Evolutionary conservation across 495 filamentous ascomycete species (phyloP).

Genomic region (Saxophila tyrrhenica): DNA sequence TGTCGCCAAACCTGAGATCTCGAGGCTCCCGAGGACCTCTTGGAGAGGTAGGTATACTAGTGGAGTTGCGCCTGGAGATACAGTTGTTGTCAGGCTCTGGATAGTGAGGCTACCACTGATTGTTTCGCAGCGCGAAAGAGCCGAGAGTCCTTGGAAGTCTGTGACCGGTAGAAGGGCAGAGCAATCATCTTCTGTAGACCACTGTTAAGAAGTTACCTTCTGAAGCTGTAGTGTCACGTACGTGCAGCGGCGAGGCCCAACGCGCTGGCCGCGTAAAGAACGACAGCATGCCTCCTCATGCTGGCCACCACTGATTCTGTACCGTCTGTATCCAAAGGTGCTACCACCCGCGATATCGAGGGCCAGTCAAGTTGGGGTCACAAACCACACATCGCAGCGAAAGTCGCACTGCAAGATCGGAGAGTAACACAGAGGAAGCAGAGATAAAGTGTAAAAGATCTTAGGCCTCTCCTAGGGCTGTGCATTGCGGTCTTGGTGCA

Average conservation of each 20-base stretch:
- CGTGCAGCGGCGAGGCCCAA: not conserved
- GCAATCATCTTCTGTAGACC: not conserved
- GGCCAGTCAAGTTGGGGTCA: not conserved
- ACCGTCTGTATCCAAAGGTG: no score
- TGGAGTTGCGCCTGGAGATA: not conserved
- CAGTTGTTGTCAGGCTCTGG: not conserved
- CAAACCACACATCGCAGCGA: not conserved
- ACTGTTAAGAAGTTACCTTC: not conserved
- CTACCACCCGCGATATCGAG: no score
- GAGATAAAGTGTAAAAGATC: not conserved
- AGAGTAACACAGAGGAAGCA: not conserved
- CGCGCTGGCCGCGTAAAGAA: not conserved
- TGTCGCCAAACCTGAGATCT: not conserved
- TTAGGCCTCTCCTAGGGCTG: not conserved
- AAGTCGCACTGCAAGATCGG: not conserved
- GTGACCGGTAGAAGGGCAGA: not conserved
- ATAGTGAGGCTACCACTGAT: not conserved
- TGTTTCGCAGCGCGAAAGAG: not conserved
- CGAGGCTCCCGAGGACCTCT: not conserved
- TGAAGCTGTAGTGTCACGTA: no score
- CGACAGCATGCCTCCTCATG: not conserved
- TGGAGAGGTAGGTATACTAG: not conserved
- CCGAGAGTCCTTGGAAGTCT: not conserved
- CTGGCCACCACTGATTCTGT: not conserved
- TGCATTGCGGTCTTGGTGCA: not conserved